Percentiles rank a stretch among this genome's conserved stretches.
Conservation (phyloP, 192 early-diverging fungal genomes). For the Backusella circina region DNA sequence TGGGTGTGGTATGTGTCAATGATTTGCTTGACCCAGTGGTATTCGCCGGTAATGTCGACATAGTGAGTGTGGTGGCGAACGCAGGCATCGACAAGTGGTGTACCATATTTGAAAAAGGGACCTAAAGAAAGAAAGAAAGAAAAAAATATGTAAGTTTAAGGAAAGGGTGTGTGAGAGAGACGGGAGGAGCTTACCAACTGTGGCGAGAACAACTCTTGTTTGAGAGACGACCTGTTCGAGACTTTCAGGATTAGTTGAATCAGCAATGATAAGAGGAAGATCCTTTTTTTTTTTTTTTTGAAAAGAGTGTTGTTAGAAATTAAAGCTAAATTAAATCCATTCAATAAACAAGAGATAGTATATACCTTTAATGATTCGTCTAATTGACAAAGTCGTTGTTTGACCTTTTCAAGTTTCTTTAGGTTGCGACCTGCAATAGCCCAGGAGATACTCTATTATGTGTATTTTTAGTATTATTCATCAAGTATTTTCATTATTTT, state of each 20-base stretch:
- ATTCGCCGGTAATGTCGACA: slow-evolving; percentile 85
- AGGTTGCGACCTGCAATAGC: slow-evolving; percentile 77
- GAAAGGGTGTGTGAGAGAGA: background rate
- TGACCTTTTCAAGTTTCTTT: slow-evolving; percentile 61
- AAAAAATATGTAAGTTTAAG: background rate
- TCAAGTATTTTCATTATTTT: background rate
- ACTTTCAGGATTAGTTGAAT: slow-evolving; percentile 52
- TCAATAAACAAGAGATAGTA: background rate
- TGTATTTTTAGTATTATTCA: too few species aligned
- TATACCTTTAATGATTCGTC: slow-evolving; percentile 43
- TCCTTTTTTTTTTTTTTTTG: too few species aligned
- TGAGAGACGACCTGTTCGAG: slow-evolving; percentile 57
- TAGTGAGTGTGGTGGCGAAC: slow-evolving; percentile 75
- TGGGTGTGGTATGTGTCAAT: slow-evolving; percentile 63
- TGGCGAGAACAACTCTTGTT: slow-evolving; percentile 72
- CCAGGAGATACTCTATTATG: slow-evolving; percentile 48
- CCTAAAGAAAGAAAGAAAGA: slow-evolving; percentile 1
- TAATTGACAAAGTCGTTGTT: slow-evolving; percentile 44
- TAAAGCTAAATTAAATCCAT: background rate
- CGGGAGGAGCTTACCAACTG: slow-evolving; percentile 55
- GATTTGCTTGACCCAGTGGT: slow-evolving; percentile 56
- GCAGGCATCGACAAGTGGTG: slow-evolving; percentile 66
- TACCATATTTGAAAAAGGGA: slow-evolving; percentile 71
- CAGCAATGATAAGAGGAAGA: slow-evolving; percentile 66
- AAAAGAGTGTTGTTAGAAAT: background rate